Base-by-base conservation (phyloP, 495 filamentous ascomycete genomes). In the Penicillium psychrofluorescens region DNA sequence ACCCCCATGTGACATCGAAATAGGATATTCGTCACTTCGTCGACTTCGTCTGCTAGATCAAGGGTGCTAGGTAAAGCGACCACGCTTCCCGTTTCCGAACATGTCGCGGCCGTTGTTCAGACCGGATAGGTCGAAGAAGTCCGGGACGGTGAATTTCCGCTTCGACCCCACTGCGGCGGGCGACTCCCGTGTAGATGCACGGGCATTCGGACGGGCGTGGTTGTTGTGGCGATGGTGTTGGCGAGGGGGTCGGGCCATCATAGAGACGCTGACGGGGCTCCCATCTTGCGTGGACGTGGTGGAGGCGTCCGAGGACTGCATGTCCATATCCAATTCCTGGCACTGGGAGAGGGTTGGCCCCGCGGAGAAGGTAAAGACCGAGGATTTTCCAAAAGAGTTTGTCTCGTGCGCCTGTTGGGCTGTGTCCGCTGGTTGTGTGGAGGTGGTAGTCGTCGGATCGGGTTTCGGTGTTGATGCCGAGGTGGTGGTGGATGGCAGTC, bases 41-140 rank as follows among this genome's bases (percentile, higher is more conserved):
- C 58, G 53, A 65, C 49, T 49, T 53, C 54, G 53, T 62, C 56
- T 57, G 46, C 51, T 47, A 76, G 39, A 41, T 35, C 29, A 36
- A 8, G 8, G 2, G 29, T 2, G 10, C 29, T 61, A 90, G 47
- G 71, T 71, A 57, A 84, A 84, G 49, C 86, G 74, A 38, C 79
- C 80, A 45, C 88, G 71, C 71, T 94, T 95, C 22, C 79, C 76
- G 15, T 80, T 76, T 29, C 80, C 82, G 58, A 75, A 75, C 43
- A 75, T 61, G 51, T 90, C 88, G 48, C 80, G 79, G 10, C 75
- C 73, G 47, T 84, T 77, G 16, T 77, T 72, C 32, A 86, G 49
- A 34, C 75, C 77, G 6, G 78, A 79, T n/a, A 95, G 61, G 49
- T 92, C 87, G 50, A 94, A 95, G 46, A 90, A 83, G 44, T 95